A percentile compares a stretch with the other conserved stretches of the same genome.
Evolutionary conservation across 2,329 filamentous ascomycete species (phyloP).

Genomic region (Talaromyces albobiverticillius): DNA sequence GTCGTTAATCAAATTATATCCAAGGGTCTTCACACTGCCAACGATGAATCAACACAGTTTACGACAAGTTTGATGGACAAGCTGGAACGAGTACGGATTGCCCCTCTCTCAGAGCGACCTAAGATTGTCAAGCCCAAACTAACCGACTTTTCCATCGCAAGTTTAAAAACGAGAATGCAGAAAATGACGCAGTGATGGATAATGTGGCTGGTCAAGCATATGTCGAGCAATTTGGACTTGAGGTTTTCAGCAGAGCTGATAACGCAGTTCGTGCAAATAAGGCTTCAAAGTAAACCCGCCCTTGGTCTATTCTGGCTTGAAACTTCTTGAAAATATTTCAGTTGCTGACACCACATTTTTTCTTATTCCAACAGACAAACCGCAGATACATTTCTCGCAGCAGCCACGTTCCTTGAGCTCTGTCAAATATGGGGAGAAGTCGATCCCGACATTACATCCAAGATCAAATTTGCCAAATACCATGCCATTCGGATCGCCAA

Average conservation of each 20-base stretch:
- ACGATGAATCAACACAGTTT: conserved; percentile 75
- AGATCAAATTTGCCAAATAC: conserved; percentile 96
- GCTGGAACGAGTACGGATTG: conserved; percentile 67
- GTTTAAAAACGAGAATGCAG: conserved; percentile 69
- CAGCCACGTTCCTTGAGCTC: conserved; percentile 87
- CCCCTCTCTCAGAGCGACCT: neutral
- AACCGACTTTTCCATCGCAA: conserved; percentile 29
- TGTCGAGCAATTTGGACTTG: conserved; percentile 87
- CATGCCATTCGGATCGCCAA: conserved; percentile 88
- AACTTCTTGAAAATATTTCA: neutral
- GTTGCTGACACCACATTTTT: conserved; percentile 3
- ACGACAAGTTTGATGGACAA: conserved; percentile 86
- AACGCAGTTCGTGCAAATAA: conserved; percentile 77
- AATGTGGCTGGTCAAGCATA: conserved; percentile 85
- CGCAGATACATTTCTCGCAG: conserved; percentile 88
- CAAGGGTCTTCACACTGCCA: conserved; percentile 72
- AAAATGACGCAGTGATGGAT: conserved; percentile 80
- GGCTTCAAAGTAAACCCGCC: conserved; percentile 64
- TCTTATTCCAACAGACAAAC: conserved; percentile 68
- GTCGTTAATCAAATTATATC: conserved; percentile 88
- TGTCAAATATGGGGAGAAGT: conserved; percentile 76
- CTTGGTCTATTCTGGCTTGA: neutral
- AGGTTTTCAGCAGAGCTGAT: conserved; percentile 82
- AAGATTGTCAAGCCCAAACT: neutral
- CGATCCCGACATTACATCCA: conserved; percentile 73